These are phyloP conservation scores for Pseudogymnoascus sp. DNA, from an alignment of 2,329 filamentous ascomycete species.

Conservation along the genomic window DNA sequence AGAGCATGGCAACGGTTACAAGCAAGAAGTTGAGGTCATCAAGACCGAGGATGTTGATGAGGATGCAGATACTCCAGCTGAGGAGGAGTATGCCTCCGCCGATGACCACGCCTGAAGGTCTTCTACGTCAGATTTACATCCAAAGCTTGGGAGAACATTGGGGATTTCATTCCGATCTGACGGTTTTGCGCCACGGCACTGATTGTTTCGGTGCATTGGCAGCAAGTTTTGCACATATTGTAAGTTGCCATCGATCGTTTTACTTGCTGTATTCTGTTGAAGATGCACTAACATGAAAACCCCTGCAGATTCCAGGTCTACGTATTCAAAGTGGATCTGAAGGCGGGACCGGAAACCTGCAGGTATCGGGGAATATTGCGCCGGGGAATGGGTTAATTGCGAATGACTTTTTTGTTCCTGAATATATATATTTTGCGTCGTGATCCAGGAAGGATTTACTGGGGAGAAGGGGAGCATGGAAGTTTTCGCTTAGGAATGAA, in stretches of 20 bases:
- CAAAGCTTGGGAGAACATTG: not conserved
- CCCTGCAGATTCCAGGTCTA: not conserved
- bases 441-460: too few relatives aligned
- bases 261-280: not conserved
- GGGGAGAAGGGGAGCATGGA: not conserved
- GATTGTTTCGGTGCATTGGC: not conserved
- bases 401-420: not conserved
- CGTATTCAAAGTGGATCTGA: not conserved
- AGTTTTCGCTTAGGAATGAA: not conserved
- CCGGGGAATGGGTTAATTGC: not conserved
- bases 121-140: not conserved
- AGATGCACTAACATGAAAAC: not conserved
- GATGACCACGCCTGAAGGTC: not conserved
- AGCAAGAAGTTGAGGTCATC: not conserved
- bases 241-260: not conserved
- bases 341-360: not conserved
- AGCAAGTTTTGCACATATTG: not conserved
- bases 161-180: not conserved
- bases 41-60: not conserved
- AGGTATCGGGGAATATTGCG: not conserved
- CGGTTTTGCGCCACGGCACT: not conserved
- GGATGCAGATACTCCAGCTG: not conserved
- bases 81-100: not conserved
- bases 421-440: not conserved
- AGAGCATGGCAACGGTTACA: not conserved